These are phyloP conservation scores for Effrenium voratum DNA, from an alignment of 73 alveolate genomes.

Conservation along the genomic window DNA sequence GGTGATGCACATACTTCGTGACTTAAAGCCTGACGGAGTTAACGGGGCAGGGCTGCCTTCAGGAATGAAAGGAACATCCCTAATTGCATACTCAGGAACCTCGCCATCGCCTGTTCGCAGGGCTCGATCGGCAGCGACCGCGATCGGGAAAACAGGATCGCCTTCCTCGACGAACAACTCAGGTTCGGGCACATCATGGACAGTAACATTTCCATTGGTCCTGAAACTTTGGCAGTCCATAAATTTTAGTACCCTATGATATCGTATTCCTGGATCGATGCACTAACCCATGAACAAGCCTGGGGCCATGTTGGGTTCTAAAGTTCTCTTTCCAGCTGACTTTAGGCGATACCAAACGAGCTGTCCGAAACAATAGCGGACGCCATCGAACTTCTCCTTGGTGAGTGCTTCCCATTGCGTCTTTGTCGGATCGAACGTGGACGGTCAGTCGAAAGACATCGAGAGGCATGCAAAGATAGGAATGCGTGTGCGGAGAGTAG, in stretches of 20 bases:
- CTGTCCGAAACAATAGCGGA: neutral
- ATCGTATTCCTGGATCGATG: neutral
- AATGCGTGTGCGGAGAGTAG: neutral
- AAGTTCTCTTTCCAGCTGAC: neutral
- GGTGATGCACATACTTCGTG: neutral
- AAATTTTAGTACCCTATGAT: neutral
- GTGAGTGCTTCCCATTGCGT: too few relatives aligned
- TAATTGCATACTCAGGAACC: neutral
- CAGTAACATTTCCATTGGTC: neutral
- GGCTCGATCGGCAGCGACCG: too few relatives aligned
- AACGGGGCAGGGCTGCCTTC: neutral
- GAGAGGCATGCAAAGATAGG: neutral
- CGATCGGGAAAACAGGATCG: neutral
- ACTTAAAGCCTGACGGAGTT: neutral
- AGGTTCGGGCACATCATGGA: neutral
- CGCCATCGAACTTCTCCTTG: neutral
- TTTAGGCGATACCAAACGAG: neutral
- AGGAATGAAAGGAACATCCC: neutral
- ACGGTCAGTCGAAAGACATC: too few relatives aligned
- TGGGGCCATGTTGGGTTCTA: neutral
- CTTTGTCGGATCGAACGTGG: too few relatives aligned
- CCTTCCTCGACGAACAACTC: neutral
- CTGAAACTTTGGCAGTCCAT: neutral
- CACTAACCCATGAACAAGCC: neutral
- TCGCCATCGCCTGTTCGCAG: neutral